A percentile compares a stretch with the other conserved stretches of the same genome.
These are phyloP conservation scores for Jamesozyma gamospora DNA, from an alignment of 805 yeast genomes.

Conservation along the genomic window DNA sequence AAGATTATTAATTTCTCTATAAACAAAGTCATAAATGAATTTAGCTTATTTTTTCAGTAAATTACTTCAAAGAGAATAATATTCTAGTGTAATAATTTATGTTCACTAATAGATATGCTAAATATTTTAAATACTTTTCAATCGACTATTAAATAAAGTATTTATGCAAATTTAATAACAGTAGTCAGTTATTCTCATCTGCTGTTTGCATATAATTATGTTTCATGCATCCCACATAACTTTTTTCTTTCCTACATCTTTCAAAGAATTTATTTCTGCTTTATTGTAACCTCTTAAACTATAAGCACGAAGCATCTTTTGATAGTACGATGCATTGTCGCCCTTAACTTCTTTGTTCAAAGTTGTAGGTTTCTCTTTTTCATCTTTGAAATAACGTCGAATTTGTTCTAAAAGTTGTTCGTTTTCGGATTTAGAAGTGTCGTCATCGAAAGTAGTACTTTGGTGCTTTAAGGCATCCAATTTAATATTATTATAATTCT, in stretches of 20 bases:
- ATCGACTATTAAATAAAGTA: too few species aligned
- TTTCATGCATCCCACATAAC: background rate
- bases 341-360: background rate
- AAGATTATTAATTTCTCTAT: too few species aligned
- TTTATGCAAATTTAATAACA: too few species aligned
- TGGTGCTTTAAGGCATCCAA: slow-evolving; percentile 18
- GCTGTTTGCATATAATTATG: background rate
- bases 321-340: slow-evolving; percentile 8
- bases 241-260: slow-evolving; percentile 2
- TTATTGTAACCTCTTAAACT: slow-evolving; percentile 15
- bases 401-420: slow-evolving; percentile 9
- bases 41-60: too few species aligned
- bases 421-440: slow-evolving; percentile 4
- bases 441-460: slow-evolving; percentile 7
- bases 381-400: background rate
- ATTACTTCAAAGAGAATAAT: too few species aligned
- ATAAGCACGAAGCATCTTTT: slow-evolving; percentile 19
- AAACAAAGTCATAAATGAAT: too few species aligned
- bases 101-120: too few species aligned
- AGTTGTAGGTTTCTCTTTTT: background rate
- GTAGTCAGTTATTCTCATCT: too few species aligned
- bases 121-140: background rate
- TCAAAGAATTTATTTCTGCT: slow-evolving; percentile 1
- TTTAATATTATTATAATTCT: slow-evolving; percentile 18
- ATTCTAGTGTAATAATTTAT: too few species aligned